phyloP scores from a whole-genome alignment of 2,329 filamentous ascomycete species.

The Colletotrichum tanaceti region DNA sequence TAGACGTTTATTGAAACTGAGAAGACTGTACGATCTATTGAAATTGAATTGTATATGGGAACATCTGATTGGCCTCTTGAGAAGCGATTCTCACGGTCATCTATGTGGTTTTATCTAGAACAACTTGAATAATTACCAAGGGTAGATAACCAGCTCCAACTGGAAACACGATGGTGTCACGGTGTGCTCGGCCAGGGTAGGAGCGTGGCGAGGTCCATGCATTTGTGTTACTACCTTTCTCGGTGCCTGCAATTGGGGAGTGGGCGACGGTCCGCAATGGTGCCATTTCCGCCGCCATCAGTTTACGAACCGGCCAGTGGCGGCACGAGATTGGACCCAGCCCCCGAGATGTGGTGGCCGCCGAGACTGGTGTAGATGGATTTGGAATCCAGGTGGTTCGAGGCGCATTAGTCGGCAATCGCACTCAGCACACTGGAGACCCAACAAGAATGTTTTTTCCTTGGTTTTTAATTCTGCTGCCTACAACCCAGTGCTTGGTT shows the following conservation, averaged over 20 bases:
- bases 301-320: slow-evolving; percentile 19
- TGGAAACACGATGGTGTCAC: too few relatives aligned
- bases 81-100: too few relatives aligned
- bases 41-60: too few relatives aligned
- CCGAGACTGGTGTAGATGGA: slow-evolving; percentile 1
- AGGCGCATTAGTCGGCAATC: slow-evolving; percentile 19
- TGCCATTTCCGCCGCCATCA: slow-evolving; percentile 9
- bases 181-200: too few relatives aligned
- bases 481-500: slow-evolving; percentile 19
- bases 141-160: too few relatives aligned
- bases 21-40: too few relatives aligned
- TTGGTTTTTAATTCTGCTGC: slow-evolving; percentile 32
- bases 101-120: too few relatives aligned
- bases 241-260: slow-evolving; percentile 11
- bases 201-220: too few relatives aligned
- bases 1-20: too few relatives aligned
- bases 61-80: too few relatives aligned
- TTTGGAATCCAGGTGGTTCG: slow-evolving; percentile 8
- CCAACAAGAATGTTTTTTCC: not conserved
- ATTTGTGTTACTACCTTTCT: too few relatives aligned
- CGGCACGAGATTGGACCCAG: not conserved
- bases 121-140: too few relatives aligned
- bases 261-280: slow-evolving; percentile 8
- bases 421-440: not conserved
- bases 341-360: slow-evolving; percentile 10